Percentiles rank a stretch among this genome's conserved stretches.
phyloP scores from a whole-genome alignment of 208 protist species.

The Herpetomonas samuelpessoai region DNA sequence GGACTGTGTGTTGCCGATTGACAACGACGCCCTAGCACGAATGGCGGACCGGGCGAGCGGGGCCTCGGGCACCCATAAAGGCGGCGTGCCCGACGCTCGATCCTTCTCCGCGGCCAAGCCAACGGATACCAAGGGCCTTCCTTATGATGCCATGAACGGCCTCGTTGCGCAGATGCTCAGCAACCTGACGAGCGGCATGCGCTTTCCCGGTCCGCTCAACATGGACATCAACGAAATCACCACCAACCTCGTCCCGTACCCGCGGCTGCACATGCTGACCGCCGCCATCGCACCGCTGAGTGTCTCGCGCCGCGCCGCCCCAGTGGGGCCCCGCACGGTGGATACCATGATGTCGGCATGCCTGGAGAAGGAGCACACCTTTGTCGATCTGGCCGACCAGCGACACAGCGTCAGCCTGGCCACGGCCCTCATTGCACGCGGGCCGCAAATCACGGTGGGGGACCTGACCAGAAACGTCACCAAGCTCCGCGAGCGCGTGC shows the following conservation, averaged over 20 bases:
- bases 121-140: slow-evolving; percentile 70
- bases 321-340: slow-evolving; percentile 54
- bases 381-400: slow-evolving; percentile 60
- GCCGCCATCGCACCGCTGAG: slow-evolving; percentile 89
- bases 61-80: slow-evolving; percentile 4
- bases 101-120: slow-evolving; percentile 67
- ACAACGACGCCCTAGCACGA: slow-evolving; percentile 91
- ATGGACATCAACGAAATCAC: slow-evolving; percentile 98
- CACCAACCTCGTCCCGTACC: slow-evolving; percentile 97
- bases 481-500: slow-evolving; percentile 69
- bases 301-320: slow-evolving; percentile 45
- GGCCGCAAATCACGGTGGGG: slow-evolving; percentile 91
- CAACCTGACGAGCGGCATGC: slow-evolving; percentile 93
- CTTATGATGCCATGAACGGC: slow-evolving; percentile 96
- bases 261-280: slow-evolving; percentile 90
- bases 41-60: slow-evolving; percentile 73
- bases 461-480: slow-evolving; percentile 91
- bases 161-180: slow-evolving; percentile 94
- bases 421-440: slow-evolving; percentile 89
- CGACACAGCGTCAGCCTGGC: slow-evolving; percentile 71
- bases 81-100: slow-evolving; percentile 33
- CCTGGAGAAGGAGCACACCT: slow-evolving; percentile 80
- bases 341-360: slow-evolving; percentile 90
- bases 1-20: slow-evolving; percentile 93
- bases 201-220: slow-evolving; percentile 95